Evolutionary conservation across 1,284 basidiomycete genomes (phyloP), one percentile per base, ranked within the genome.

Genomic region (Sporisorium reilianum): DNA sequence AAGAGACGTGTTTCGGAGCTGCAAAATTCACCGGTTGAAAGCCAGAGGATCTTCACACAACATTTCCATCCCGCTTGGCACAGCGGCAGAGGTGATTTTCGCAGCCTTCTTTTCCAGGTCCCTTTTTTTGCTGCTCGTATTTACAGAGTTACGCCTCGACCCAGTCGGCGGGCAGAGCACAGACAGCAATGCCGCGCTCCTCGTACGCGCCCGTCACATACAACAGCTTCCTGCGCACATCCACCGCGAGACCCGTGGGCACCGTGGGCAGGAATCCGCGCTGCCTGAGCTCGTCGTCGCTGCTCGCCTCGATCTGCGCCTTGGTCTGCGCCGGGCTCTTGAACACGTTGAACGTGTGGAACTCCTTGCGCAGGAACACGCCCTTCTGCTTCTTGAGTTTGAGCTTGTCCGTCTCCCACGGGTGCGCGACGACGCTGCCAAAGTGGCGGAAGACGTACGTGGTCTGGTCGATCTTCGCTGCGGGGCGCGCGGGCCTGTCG

Each of bases 181-280:
- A 79, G 23, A 62, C 52, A 18, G 78, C 78, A 20, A 77, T 50
- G 25, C 72, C 78, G 2, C 78, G 46, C 51, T 79, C 78, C 30
- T 79, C 78, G 46, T 75, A 79, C 23, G 75, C 78, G 3, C 75
- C 76, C 25, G 73, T 50, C 5, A 79, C 66, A 32, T 61, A 64
- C 30, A 79, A 42, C 53, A 69, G 44, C 55, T 68, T 65, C 36
- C 53, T 54, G 32, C 62, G 44, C 23, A 64, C 50, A 23, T 78
- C 72, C 18, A 79, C 50, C n/a, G 76, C 78, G 55, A 79, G 22
- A 9, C 72, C 75, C 1, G 78, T 78, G 8, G 75, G 72, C 1
- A 74, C 53, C 4, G 68, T 68, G 3, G 78, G 78, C 50, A 79
- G 44, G 61, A 78, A 79, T 9, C 75, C 75, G 16, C 59, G n/a